These are phyloP conservation scores for Leersia perrieri DNA, from an alignment of 176 grass and related monocot species.

Conservation along the genomic window DNA sequence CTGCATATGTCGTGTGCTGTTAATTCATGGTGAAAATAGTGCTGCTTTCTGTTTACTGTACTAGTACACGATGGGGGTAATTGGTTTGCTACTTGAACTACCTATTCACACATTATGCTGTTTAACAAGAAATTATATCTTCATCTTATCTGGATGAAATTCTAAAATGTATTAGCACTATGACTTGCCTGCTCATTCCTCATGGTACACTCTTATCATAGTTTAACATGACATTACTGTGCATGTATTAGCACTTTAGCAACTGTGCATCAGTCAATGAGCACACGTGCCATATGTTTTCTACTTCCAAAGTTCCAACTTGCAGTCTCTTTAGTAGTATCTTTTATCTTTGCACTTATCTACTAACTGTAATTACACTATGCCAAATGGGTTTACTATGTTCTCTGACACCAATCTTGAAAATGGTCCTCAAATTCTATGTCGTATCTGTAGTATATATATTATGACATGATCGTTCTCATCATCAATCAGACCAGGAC, in stretches of 20 bases:
- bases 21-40: neutral
- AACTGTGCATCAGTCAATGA: neutral
- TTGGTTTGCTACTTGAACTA: neutral
- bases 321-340: neutral
- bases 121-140: neutral
- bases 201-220: neutral
- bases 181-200: neutral
- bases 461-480: neutral
- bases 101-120: neutral
- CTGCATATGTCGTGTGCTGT: neutral
- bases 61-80: neutral
- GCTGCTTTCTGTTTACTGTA: neutral
- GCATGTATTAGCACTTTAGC: neutral
- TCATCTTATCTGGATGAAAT: neutral
- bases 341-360: constrained; percentile 12
- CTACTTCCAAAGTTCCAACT: neutral
- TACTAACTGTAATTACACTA: neutral
- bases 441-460: neutral
- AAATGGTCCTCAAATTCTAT: neutral
- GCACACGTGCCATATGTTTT: neutral
- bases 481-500: neutral
- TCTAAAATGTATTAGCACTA: neutral
- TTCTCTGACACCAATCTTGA: constrained; percentile 15
- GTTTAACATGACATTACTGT: neutral
- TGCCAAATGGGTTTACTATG: neutral